Conservation (phyloP, 148 eudicot genomes). For the Spergularia bocconei region DNA sequence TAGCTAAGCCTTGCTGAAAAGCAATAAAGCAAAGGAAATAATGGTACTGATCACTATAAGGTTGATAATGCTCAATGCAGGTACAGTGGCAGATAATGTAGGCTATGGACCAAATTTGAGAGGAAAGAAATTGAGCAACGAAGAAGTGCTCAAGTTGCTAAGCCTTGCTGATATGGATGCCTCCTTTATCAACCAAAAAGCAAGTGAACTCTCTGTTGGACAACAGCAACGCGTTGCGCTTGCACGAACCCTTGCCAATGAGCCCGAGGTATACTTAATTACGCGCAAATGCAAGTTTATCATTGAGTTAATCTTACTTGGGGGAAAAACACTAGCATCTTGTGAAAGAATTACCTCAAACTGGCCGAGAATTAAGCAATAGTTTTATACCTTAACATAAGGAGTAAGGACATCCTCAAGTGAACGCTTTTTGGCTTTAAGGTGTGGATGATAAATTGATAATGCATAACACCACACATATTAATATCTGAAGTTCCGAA, state of each 20-base stretch:
- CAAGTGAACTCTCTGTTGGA: slow-evolving; percentile 37
- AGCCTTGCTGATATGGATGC: slow-evolving; percentile 38
- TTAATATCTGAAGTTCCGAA: too few species aligned
- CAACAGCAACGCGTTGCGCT: slow-evolving; percentile 46
- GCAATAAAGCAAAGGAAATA: too few species aligned
- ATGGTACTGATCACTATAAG: not conserved
- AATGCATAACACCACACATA: too few species aligned
- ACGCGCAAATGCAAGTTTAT: not conserved
- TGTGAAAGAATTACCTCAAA: too few species aligned
- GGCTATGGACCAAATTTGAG: slow-evolving; percentile 38
- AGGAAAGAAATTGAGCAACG: slow-evolving; percentile 35
- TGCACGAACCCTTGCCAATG: slow-evolving; percentile 40
- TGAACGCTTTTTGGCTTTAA: too few species aligned
- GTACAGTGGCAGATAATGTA: slow-evolving; percentile 38
- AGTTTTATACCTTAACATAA: too few species aligned
- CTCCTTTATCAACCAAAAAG: slow-evolving; percentile 31
- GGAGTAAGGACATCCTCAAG: too few species aligned
- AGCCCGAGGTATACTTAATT: slow-evolving; percentile 38
- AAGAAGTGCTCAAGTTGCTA: slow-evolving; percentile 31
- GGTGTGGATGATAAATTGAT: too few species aligned
- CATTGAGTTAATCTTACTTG: not conserved
- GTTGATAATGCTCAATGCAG: slow-evolving; percentile 10
- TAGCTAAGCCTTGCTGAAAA: too few species aligned
- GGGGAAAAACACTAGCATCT: too few species aligned
- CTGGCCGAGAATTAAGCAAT: too few species aligned